These are phyloP conservation scores for Kwoniella mangroviensis DNA, from an alignment of 768 basidiomycete genomes.

Conservation along the genomic window DNA sequence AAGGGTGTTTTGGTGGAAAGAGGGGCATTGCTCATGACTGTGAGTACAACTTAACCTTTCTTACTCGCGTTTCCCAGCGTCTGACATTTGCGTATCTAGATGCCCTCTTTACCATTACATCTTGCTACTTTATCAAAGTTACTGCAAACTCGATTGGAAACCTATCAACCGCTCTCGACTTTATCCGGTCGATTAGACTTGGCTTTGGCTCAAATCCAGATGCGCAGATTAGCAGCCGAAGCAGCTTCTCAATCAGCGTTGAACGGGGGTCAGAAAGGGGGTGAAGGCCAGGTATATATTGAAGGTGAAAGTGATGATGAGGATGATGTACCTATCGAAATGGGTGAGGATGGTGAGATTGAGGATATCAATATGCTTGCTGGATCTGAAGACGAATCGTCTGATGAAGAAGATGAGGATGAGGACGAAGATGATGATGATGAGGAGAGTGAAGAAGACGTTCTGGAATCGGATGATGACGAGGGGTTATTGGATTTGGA, in stretches of 20 bases:
- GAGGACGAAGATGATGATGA: slow-evolving; percentile 49
- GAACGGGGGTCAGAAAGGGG: slow-evolving; percentile 61
- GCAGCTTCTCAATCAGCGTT: slow-evolving; percentile 56
- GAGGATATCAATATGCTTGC: slow-evolving; percentile 53
- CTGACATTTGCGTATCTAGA: slow-evolving; percentile 63
- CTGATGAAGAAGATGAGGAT: slow-evolving; percentile 28
- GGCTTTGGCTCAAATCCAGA: slow-evolving; percentile 89
- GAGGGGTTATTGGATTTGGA: slow-evolving; percentile 32
- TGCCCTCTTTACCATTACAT: slow-evolving; percentile 87
- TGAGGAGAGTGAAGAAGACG: slow-evolving; percentile 72
- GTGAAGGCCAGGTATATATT: slow-evolving; percentile 77
- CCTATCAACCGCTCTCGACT: slow-evolving; percentile 82
- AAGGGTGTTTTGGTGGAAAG: slow-evolving; percentile 82
- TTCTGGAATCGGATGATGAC: slow-evolving; percentile 55
- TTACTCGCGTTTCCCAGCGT: too few species aligned
- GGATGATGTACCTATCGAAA: slow-evolving; percentile 60
- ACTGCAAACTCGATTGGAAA: slow-evolving; percentile 73
- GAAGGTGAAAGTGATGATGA: slow-evolving; percentile 68
- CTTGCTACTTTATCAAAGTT: slow-evolving; percentile 79
- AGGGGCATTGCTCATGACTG: slow-evolving; percentile 91
- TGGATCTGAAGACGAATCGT: slow-evolving; percentile 8
- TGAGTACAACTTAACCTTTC: too few species aligned
- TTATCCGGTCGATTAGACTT: slow-evolving; percentile 90
- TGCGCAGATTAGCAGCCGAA: slow-evolving; percentile 74
- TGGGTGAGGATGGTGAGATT: slow-evolving; percentile 48